Conservation (phyloP, 805 yeast species). For the Brettanomyces sp. region DNA sequence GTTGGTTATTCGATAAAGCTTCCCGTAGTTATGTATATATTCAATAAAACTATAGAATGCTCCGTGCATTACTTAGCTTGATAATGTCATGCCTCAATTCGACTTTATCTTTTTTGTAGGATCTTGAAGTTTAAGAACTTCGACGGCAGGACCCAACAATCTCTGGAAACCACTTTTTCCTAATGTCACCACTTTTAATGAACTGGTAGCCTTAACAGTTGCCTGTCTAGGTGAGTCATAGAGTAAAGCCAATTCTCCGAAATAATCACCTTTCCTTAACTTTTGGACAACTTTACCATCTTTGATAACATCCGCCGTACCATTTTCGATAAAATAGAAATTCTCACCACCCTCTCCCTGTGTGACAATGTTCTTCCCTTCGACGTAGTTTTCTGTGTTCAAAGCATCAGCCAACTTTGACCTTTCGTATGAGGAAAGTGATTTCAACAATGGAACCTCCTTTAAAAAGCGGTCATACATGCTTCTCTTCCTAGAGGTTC, state of each 20-base stretch:
- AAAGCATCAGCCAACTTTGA: conserved; percentile 92
- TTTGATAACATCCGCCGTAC: conserved; percentile 69
- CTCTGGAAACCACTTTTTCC: conserved; percentile 91
- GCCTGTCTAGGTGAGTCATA: conserved; percentile 93
- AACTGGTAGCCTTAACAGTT: conserved; percentile 68
- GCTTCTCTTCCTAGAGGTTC: conserved; percentile 81
- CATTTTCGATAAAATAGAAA: conserved; percentile 69
- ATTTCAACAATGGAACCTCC: conserved; percentile 72
- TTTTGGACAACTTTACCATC: conserved; percentile 44
- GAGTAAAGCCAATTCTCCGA: conserved; percentile 91
- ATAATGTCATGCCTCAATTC: not conserved
- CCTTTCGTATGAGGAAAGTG: conserved; percentile 71
- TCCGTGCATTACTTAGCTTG: too few species aligned
- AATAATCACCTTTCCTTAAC: conserved; percentile 78
- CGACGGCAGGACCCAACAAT: conserved; percentile 89
- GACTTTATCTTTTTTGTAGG: conserved; percentile 47
- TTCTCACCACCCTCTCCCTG: conserved; percentile 84
- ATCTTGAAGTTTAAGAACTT: conserved; percentile 75
- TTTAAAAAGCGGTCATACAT: conserved; percentile 84
- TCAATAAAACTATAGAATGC: too few species aligned
- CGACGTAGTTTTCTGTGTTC: conserved; percentile 60
- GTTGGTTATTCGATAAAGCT: not conserved
- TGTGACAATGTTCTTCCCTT: conserved; percentile 65
- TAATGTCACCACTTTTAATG: conserved; percentile 81
- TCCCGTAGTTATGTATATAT: too few species aligned